Conservation (phyloP, 2,329 filamentous ascomycete genomes). For the Phialophora chinensis region DNA sequence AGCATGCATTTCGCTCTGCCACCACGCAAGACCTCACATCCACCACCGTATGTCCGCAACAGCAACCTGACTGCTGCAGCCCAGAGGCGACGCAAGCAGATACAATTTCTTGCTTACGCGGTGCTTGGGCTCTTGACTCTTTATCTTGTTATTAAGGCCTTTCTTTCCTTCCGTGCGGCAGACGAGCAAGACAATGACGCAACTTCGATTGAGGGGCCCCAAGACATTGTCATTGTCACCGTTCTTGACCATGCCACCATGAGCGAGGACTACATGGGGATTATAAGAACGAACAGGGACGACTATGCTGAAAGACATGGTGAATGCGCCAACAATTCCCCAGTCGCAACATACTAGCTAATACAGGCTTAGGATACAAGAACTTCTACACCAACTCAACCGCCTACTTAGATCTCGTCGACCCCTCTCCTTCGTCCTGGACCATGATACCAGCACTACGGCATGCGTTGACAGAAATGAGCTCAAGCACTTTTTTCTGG, state of each 20-base stretch:
- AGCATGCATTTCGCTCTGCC: conserved; percentile 90
- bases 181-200: conserved; percentile 42
- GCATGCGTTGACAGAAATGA: conserved; percentile 82
- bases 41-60: conserved; percentile 69
- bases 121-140: conserved; percentile 62
- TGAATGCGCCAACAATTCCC: conserved; percentile 51
- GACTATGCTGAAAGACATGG: conserved; percentile 87
- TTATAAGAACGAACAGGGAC: conserved; percentile 79
- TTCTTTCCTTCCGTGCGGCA: conserved; percentile 44
- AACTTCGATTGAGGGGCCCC: conserved; percentile 50
- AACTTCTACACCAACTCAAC: conserved; percentile 79
- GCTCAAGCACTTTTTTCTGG: conserved; percentile 82
- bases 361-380: conserved; percentile 70
- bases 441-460: conserved; percentile 82
- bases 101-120: conserved; percentile 64
- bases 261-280: conserved; percentile 70
- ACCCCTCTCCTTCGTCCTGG: conserved; percentile 53
- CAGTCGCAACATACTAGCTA: background rate
- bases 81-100: conserved; percentile 63
- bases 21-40: conserved; percentile 79
- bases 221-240: conserved; percentile 78
- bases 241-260: conserved; percentile 73
- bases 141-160: conserved; percentile 64
- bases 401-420: conserved; percentile 48
- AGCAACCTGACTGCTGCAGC: conserved; percentile 43